Base-by-base conservation (phyloP, 2,329 filamentous ascomycete genomes). In the Botrytis squamosa region DNA sequence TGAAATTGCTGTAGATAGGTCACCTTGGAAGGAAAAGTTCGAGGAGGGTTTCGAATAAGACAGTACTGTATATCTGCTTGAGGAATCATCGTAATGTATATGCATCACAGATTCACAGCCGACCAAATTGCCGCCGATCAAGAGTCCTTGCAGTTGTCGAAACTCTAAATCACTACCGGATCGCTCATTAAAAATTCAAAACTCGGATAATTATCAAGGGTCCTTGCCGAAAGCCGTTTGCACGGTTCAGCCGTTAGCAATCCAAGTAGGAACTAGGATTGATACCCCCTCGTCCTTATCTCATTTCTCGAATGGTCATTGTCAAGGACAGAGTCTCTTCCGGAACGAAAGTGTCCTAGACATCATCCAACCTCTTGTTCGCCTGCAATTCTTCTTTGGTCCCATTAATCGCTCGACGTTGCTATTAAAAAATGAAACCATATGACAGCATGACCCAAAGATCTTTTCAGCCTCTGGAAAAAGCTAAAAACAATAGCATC, bases 201-300 rank as follows among this genome's bases (percentile, higher is more conserved):
- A 67, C 62, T 72, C 60, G 46, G 60, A 38, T 72, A 67, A 70
- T 40, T 67, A 52, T 68, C 63, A 29, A 72, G 71, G 71, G 71
- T 72, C 64, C 40, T 60, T 71, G 63, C 64, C 71, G 71, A 60
- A 46, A 52, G 49, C 71, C 71, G 29, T 62, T 69, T 57, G 71
- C 71, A 72, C 64, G 40, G 63, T 69, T 65, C 71, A 72, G 18
- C 71, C 52, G 71, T 69, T 72, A 42, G 46, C 25, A 42, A 72
- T 72, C 71, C 71, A 57, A 57, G n/a, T 57, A 29, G n/a, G 52
- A 57, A 57, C 40, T 12, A 33, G 40, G 62, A 42, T 29, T 29
- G 29, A 52, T 18, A 40, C 33, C 52, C 67, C 63, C n/a, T 66
- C 36, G 33, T 20, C 16, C 46, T 42, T 57, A 55, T 72, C 63